A percentile compares a stretch with the other conserved stretches of the same genome.
phyloP scores from a whole-genome alignment of 352 stramenopile genomes.

The Pythium volutum region DNA sequence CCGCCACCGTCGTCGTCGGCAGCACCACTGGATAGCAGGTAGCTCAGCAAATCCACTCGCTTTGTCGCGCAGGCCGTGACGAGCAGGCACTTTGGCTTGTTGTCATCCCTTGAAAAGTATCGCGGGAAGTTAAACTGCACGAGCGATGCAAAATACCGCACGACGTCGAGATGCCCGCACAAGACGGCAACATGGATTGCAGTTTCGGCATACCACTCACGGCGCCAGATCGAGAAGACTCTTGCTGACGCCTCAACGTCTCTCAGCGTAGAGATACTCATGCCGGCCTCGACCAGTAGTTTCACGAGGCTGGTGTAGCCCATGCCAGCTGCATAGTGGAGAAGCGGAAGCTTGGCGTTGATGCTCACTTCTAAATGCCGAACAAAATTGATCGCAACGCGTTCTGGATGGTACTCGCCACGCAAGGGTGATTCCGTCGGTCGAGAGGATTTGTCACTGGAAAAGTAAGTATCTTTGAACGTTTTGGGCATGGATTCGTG shows the following conservation, averaged over 20 bases:
- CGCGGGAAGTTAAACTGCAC: constrained; percentile 44
- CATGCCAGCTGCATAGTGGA: constrained; percentile 39
- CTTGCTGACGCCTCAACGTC: background rate
- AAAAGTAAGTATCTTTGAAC: constrained; percentile 16
- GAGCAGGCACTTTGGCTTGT: constrained; percentile 41
- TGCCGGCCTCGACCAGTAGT: constrained; percentile 41
- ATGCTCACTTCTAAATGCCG: constrained; percentile 43
- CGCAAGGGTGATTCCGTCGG: constrained; percentile 4
- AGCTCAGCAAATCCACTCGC: constrained; percentile 35
- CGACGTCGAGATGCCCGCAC: constrained; percentile 40
- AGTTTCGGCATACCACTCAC: constrained; percentile 32
- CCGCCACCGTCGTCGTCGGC: constrained; percentile 30
- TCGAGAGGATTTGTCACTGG: background rate
- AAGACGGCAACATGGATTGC: constrained; percentile 51
- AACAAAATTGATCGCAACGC: constrained; percentile 32
- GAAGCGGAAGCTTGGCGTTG: constrained; percentile 36
- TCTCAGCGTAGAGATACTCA: constrained; percentile 26
- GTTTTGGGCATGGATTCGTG: constrained; percentile 15
- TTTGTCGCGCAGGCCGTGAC: constrained; percentile 36
- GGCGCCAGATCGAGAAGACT: background rate
- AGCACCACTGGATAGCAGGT: constrained; percentile 31
- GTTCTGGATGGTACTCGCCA: constrained; percentile 12
- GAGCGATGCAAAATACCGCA: constrained; percentile 37
- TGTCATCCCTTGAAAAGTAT: constrained; percentile 41
- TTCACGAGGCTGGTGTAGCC: constrained; percentile 34